Conservation (phyloP, 2,329 filamentous ascomycete species). For the Sphaceloma murrayae region DNA sequence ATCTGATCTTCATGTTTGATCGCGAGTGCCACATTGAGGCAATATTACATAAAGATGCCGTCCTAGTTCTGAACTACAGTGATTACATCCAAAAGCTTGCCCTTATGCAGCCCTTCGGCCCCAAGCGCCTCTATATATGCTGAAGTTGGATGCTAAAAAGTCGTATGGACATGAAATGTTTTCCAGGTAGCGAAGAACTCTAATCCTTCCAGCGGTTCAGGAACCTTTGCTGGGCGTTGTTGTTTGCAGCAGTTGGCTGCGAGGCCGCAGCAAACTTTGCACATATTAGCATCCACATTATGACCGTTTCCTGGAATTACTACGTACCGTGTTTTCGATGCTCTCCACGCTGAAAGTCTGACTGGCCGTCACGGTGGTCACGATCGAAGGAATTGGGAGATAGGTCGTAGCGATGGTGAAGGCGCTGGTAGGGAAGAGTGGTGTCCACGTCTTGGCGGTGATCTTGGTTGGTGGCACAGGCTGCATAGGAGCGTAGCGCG, state of each 20-base stretch:
- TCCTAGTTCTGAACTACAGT: slow-evolving; percentile 7
- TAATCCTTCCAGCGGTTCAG: slow-evolving; percentile 52
- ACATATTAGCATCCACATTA: neutral
- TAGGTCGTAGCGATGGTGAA: slow-evolving; percentile 44
- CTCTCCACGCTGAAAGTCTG: slow-evolving; percentile 44
- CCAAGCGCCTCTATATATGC: slow-evolving; percentile 1
- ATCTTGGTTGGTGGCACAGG: slow-evolving; percentile 50
- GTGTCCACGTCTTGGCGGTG: slow-evolving; percentile 41
- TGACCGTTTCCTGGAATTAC: too few relatives aligned
- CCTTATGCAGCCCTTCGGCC: neutral
- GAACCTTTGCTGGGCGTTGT: slow-evolving; percentile 38
- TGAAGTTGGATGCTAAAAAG: slow-evolving; percentile 9
- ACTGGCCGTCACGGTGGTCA: slow-evolving; percentile 44
- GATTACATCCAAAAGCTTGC: slow-evolving; percentile 4
- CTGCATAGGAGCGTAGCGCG: slow-evolving; percentile 54
- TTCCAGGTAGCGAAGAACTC: neutral
- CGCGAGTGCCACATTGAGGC: slow-evolving; percentile 7
- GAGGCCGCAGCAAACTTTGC: slow-evolving; percentile 45
- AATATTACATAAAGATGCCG: slow-evolving; percentile 7
- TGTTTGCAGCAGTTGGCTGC: slow-evolving; percentile 42
- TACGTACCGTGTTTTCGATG: slow-evolving; percentile 51
- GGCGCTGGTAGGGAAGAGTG: slow-evolving; percentile 47
- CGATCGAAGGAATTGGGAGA: slow-evolving; percentile 36
- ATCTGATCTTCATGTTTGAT: neutral
- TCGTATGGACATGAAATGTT: slow-evolving; percentile 13